Evolutionary conservation across 2,329 filamentous ascomycete species (phyloP), one percentile per base, ranked within the genome.

Genomic region (Cercospora sp.): DNA sequence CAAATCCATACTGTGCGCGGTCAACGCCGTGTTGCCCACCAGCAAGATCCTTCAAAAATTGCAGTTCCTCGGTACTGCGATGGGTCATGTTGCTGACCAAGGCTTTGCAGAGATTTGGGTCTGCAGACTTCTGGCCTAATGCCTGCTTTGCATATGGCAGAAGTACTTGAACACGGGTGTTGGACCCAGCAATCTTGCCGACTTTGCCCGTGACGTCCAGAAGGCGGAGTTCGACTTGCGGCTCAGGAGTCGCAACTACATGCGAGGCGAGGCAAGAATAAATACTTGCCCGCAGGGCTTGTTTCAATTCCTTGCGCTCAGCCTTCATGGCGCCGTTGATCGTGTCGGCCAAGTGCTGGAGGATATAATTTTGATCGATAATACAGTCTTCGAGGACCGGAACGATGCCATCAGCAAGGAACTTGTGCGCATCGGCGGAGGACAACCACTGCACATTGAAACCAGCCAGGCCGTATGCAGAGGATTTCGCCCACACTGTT

Each of bases 361-460:
- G 82, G 55, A 97, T 84, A 69, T 95, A 89, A 30, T 86, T 87
- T 3, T 87, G 82, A 76, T 98, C 93, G 72, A 97, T 87, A 3
- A 94, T 85, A 75, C 90, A 96, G 79, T 97, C 95, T 79, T 97
- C 94, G 9, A 97, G 81, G 1, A 86, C 87, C 0, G 92, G 92
- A 20, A 92, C 78, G n/a, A 97, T 80, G 42, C 91, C 84, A 20
- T 87, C 83, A 20, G 87, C 84, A 0, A 95, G 76, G 20, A 96
- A 79, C 67, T 87, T 89, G 53, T 85, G 81, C 2, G 82, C 81
- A 64, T 90, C 85, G 26, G 89, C 85, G 0, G 81, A 75, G 3
- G 86, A 79, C 64, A 96, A 82, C 83, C 86, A 87, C 57, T 85
- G 81, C 16, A 90, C 70, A 20, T 77, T 74, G 18, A 81, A 80